phyloP scores from a whole-genome alignment of 192 early-diverging fungal species.

The Helicostylum pulchrum region DNA sequence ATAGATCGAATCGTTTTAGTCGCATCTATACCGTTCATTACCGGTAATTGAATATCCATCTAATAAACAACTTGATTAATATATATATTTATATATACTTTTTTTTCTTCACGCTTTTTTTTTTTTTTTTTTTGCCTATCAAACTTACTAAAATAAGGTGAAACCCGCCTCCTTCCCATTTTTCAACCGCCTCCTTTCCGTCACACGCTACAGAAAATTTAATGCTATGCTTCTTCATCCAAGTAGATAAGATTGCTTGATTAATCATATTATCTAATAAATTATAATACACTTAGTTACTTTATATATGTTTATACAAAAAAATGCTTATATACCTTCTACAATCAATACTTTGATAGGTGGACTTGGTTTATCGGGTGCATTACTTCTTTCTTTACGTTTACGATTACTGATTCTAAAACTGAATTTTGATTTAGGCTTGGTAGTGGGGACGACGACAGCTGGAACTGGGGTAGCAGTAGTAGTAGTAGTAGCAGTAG shows the following conservation, averaged over 20 bases:
- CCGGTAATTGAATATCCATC: conserved; percentile 75
- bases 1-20: conserved; percentile 58
- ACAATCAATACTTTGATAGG: conserved; percentile 79
- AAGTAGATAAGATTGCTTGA: conserved; percentile 67
- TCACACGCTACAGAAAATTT: conserved; percentile 71
- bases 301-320: background rate
- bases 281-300: background rate
- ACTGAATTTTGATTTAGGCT: conserved; percentile 12
- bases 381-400: conserved; percentile 2
- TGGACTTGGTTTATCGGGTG: conserved; percentile 41
- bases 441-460: background rate
- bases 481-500: no score
- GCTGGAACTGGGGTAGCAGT: background rate
- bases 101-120: no score
- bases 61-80: conserved; percentile 20
- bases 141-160: conserved; percentile 61
- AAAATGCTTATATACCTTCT: conserved; percentile 49
- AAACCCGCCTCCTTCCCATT: conserved; percentile 66
- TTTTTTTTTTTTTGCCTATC: no score
- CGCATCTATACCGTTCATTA: conserved; percentile 68
- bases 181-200: conserved; percentile 77
- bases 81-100: background rate
- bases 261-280: conserved; percentile 70
- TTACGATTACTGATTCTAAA: conserved; percentile 22
- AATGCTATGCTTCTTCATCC: conserved; percentile 68